A percentile compares a stretch with the other conserved stretches of the same genome.
phyloP scores from a whole-genome alignment of 208 protist genomes.

The Crithidia acanthocephali region DNA sequence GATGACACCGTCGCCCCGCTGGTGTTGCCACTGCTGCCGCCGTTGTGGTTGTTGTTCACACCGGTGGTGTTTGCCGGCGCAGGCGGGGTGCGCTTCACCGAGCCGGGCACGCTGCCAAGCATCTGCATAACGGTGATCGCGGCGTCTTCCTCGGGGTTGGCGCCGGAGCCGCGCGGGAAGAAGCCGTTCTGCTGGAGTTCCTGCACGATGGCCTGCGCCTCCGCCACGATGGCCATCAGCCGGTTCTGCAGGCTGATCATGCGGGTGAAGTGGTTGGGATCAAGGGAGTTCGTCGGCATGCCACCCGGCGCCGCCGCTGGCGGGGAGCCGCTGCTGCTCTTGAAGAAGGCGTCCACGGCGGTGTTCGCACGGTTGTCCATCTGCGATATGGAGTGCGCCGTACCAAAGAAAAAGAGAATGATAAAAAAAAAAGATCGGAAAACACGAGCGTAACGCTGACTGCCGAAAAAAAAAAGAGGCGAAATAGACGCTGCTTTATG shows the following conservation, averaged over 20 bases:
- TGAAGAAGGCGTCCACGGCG: constrained; percentile 35
- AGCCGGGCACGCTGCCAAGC: constrained; percentile 25
- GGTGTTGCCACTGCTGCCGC: constrained; percentile 17
- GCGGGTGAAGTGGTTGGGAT: constrained; percentile 31
- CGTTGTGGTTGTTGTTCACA: too few species aligned
- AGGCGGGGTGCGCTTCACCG: constrained; percentile 6
- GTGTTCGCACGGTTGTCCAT: constrained; percentile 34
- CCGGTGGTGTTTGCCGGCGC: constrained; percentile 5
- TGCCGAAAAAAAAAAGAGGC: too few species aligned
- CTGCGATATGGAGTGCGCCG: not conserved
- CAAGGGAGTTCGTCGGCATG: constrained; percentile 3
- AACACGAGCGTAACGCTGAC: too few species aligned
- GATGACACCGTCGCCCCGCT: not conserved
- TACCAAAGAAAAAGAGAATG: not conserved
- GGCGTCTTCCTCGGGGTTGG: constrained; percentile 34
- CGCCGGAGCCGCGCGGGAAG: constrained; percentile 35
- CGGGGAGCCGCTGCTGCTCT: constrained; percentile 26
- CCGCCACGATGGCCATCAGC: constrained; percentile 41
- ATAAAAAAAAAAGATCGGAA: not conserved
- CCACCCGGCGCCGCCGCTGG: constrained; percentile 8
- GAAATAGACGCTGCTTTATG: too few species aligned
- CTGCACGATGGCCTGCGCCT: constrained; percentile 46
- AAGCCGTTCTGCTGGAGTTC: constrained; percentile 53
- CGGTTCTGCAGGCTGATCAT: constrained; percentile 52
- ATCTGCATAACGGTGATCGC: constrained; percentile 40